These are phyloP conservation scores for Cubamyces sp. DNA, from an alignment of 768 basidiomycete genomes.

Conservation along the genomic window DNA sequence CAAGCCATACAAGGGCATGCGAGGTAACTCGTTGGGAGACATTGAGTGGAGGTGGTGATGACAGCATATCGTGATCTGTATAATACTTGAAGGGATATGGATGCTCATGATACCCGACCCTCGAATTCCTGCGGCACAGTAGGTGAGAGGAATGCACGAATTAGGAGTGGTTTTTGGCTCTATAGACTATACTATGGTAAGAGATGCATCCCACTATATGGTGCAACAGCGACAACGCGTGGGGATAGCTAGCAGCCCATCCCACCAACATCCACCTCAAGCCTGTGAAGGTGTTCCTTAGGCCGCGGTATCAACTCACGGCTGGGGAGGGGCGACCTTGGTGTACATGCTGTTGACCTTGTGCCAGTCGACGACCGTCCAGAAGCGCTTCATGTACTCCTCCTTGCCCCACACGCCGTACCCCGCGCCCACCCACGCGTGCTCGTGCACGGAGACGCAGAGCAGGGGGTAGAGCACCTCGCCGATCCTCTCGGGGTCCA, in stretches of 20 bases:
- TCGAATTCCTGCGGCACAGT: not conserved
- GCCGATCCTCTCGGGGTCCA: slow-evolving; percentile 40
- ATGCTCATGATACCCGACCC: not conserved
- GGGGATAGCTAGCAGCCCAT: not conserved
- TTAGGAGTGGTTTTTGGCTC: slow-evolving; percentile 28
- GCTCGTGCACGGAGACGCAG: slow-evolving; percentile 80
- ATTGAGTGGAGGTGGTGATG: slow-evolving; percentile 60
- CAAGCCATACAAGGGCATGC: slow-evolving; percentile 91
- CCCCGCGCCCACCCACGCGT: slow-evolving; percentile 83
- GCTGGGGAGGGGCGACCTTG: slow-evolving; percentile 4
- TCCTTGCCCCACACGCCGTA: slow-evolving; percentile 94
- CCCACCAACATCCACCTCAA: not conserved
- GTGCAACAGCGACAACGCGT: slow-evolving; percentile 2
- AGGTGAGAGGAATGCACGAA: not conserved
- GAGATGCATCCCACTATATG: slow-evolving; percentile 15
- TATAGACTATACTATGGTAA: slow-evolving; percentile 26
- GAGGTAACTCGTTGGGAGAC: slow-evolving; percentile 65
- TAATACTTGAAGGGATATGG: not conserved
- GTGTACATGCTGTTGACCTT: slow-evolving; percentile 47
- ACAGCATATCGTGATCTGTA: not conserved
- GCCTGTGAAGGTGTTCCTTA: not conserved
- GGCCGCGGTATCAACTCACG: not conserved
- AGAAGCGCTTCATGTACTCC: slow-evolving; percentile 81
- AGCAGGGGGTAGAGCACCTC: slow-evolving; percentile 72
- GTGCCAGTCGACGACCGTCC: slow-evolving; percentile 81